These are phyloP conservation scores for Fraxinus paxiana DNA, from an alignment of 305 asterid species.

Conservation along the genomic window DNA sequence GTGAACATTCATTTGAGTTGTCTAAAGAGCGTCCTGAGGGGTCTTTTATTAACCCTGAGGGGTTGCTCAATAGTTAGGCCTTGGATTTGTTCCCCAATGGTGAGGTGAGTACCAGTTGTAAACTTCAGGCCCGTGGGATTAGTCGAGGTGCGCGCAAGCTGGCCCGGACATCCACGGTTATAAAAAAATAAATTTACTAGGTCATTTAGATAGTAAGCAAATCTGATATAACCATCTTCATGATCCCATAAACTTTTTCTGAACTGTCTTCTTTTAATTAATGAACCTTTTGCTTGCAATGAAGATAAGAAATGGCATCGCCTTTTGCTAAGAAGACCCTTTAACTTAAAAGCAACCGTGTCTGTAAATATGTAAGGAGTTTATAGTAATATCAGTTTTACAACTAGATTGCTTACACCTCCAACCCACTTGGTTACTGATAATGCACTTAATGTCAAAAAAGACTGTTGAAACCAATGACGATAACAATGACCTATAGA, in stretches of 20 bases:
- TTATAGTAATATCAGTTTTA: not conserved
- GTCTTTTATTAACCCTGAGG: no score
- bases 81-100: no score
- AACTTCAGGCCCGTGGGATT: no score
- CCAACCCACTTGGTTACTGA: not conserved
- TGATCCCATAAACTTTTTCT: not conserved
- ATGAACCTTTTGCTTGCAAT: not conserved
- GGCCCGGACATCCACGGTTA: no score
- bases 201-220: not conserved
- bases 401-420: slow-evolving; percentile 9
- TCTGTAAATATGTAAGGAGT: not conserved
- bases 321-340: not conserved
- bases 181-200: not conserved
- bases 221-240: not conserved
- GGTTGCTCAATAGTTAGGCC: no score
- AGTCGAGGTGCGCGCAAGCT: no score
- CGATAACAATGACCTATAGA: not conserved
- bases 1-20: not conserved
- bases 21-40: not conserved
- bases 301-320: not conserved
- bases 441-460: not conserved
- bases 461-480: slow-evolving; percentile 1
- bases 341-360: not conserved
- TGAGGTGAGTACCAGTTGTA: no score
- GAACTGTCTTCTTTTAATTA: not conserved